These are phyloP conservation scores for Trichoderma brevicompactum DNA, from an alignment of 2,329 filamentous ascomycete genomes.

Conservation along the genomic window DNA sequence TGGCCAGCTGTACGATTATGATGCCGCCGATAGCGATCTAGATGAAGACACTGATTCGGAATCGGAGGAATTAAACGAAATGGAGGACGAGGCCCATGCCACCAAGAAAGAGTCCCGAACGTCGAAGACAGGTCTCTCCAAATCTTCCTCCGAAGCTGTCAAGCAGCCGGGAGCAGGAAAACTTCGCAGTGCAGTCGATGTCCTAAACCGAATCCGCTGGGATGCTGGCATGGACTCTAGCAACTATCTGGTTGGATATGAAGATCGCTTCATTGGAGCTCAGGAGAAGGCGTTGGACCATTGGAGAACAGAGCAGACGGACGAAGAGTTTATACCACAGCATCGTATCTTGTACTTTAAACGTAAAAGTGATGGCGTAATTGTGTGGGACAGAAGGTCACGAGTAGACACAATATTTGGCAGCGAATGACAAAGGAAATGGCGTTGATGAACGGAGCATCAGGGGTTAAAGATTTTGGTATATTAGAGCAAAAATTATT, in stretches of 20 bases:
- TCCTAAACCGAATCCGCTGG: constrained; percentile 64
- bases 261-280: constrained; percentile 61
- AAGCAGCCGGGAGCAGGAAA: constrained; percentile 47
- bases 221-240: constrained; percentile 56
- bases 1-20: constrained; percentile 52
- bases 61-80: constrained; percentile 40
- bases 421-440: constrained; percentile 44
- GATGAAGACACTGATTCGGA: constrained; percentile 49
- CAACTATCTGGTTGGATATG: constrained; percentile 63
- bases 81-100: constrained; percentile 40
- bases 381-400: constrained; percentile 62
- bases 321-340: constrained; percentile 70
- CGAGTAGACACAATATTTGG: constrained; percentile 61
- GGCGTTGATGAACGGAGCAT: neutral
- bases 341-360: constrained; percentile 67
- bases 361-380: constrained; percentile 52
- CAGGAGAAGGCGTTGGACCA: constrained; percentile 57
- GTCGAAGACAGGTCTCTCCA: neutral
- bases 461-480: neutral
- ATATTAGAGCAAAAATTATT: neutral
- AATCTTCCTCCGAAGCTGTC: neutral
- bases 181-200: constrained; percentile 61
- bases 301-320: constrained; percentile 66
- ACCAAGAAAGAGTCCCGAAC: neutral
- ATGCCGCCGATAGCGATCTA: constrained; percentile 45